Evolutionary conservation across 73 alveolate genomes (phyloP), one percentile per base, ranked within the genome.

Genomic region (Paramecium octaurelia): DNA sequence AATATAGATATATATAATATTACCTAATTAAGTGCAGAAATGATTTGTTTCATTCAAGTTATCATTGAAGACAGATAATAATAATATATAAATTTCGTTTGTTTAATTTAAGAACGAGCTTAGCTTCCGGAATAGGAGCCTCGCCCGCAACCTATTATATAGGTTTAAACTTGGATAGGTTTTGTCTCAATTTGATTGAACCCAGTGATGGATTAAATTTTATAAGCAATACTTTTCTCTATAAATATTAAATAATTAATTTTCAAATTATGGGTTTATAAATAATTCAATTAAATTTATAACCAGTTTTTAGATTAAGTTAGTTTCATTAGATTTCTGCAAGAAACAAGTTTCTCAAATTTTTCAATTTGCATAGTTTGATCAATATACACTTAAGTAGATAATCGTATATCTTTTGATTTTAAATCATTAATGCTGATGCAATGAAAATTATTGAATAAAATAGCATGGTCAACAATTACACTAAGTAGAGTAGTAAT

Each of bases 121-220:
- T 48, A 23, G 86, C 86, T 71, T 71, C 86, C 86, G 86, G 86
- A 71, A 71, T 71, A 71, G 86, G 86, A 71, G 86, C 86, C 86
- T 71, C 14, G 86, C 86, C 86, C 86, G 86, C 86, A 71, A 71
- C 86, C 86, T 18, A 71, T 71, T 71, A 71, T 16, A 71, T 71
- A 38, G 86, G 58, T 71, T 71, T 71, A 71, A 71, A 71, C 86
- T 71, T 71, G 86, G 86, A 71, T 71, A 71, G 86, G 86, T 64
- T 64, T 64, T 54, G 68, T 54, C 4, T 7, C 68, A 54, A 11
- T 46, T 54, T 54, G 68, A n/a, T 6, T 16, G 68, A 54, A 54
- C 68, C 60, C 68, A 5, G 21, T 14, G n/a, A 16, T 18, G 68
- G 68, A 54, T 54, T 54, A 18, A 54, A 35, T 5, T 5, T 54